Percentiles rank a stretch among this genome's conserved stretches.
Evolutionary conservation across 208 protist genomes (phyloP).

Genomic region (Leishmania guyanensis): DNA sequence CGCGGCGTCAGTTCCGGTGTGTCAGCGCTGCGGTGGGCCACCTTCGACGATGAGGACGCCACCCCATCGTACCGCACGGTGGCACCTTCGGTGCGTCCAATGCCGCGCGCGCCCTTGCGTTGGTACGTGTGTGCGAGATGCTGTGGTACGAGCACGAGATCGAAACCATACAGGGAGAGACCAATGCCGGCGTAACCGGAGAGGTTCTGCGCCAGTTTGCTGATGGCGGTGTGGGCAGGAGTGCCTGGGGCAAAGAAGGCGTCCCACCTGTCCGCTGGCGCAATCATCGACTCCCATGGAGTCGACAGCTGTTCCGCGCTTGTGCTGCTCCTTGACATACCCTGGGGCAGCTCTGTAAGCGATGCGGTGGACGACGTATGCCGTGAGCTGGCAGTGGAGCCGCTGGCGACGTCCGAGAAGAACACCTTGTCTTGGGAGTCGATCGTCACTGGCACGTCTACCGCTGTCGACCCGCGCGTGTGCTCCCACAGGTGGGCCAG

Average conservation of each 20-base stretch:
- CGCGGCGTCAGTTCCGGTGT: background rate
- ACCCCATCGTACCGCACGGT: conserved; percentile 21
- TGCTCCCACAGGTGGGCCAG: conserved; percentile 30
- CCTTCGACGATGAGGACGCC: background rate
- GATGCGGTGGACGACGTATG: background rate
- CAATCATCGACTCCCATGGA: conserved; percentile 26
- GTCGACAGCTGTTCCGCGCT: conserved; percentile 3
- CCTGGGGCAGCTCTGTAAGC: background rate
- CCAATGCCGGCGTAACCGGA: conserved; percentile 34
- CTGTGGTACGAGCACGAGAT: conserved; percentile 72
- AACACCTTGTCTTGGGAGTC: conserved; percentile 65
- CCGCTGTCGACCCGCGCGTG: conserved; percentile 12
- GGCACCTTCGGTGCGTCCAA: conserved; percentile 32
- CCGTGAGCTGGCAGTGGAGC: conserved; percentile 18
- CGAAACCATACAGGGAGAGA: conserved; percentile 80
- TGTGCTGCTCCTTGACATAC: background rate
- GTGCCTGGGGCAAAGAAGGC: conserved; percentile 62
- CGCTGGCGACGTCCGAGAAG: conserved; percentile 34
- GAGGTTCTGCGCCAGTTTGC: conserved; percentile 43
- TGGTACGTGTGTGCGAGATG: conserved; percentile 37
- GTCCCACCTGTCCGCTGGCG: conserved; percentile 42
- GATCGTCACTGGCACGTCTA: conserved; percentile 50
- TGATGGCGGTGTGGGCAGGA: conserved; percentile 38
- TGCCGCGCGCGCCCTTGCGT: conserved; percentile 25
- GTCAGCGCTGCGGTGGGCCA: background rate